A percentile compares a stretch with the other conserved stretches of the same genome.
phyloP scores from a whole-genome alignment of 495 filamentous ascomycete species.

The Apiosordaria backusii region DNA sequence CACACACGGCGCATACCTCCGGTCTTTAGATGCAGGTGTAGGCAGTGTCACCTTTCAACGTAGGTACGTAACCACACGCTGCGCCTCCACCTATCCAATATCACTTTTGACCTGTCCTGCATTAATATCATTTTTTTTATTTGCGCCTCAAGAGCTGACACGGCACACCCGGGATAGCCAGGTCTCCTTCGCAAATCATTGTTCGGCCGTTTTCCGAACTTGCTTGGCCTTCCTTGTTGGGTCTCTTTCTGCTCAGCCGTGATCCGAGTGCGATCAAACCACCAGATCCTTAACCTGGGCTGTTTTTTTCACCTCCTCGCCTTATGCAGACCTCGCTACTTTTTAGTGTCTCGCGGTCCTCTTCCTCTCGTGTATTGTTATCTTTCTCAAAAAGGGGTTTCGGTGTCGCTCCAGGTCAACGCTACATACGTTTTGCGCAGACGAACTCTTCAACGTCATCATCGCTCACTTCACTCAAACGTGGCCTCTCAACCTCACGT shows the following conservation, averaged over 20 bases:
- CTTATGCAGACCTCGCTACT: constrained; percentile 2
- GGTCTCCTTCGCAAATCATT: constrained; percentile 10
- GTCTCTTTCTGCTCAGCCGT: neutral
- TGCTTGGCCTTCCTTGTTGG: constrained; percentile 1
- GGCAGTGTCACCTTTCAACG: neutral
- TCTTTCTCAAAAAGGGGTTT: neutral
- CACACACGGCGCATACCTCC: neutral
- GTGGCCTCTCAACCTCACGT: neutral
- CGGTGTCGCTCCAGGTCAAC: neutral
- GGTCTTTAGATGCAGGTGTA: neutral
- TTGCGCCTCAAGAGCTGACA: constrained; percentile 16
- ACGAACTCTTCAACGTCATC: neutral
- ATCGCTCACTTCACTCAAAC: neutral
- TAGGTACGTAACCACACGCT: neutral
- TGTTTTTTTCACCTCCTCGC: too few relatives aligned
- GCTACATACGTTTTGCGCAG: neutral
- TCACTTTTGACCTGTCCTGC: too few relatives aligned
- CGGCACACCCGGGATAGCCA: constrained; percentile 26
- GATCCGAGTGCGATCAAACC: neutral
- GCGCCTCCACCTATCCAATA: constrained; percentile 1
- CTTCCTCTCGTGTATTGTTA: neutral
- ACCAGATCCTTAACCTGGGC: neutral
- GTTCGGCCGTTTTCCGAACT: constrained; percentile 12
- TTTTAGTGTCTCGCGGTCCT: neutral
- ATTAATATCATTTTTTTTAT: neutral